Evolutionary conservation across 139 green algal species (phyloP), one percentile per base, ranked within the genome.

Genomic region (Chlamydomonas sp.): DNA sequence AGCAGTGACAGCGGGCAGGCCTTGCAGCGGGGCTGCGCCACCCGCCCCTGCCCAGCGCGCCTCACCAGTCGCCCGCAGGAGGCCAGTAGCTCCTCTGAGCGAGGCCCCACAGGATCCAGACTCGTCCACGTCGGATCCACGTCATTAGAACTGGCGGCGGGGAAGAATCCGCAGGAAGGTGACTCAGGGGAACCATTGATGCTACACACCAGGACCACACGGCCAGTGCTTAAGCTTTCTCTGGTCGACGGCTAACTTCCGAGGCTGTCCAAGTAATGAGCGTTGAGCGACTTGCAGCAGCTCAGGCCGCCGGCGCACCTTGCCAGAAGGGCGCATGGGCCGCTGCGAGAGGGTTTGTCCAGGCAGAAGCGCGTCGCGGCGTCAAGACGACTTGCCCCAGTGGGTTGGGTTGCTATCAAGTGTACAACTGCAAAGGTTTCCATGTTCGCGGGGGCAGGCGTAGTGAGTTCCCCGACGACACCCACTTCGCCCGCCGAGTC

Each of bases 61-160:
- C 79, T 76, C 31, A 86, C 82, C 82, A 86, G 71, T 15, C 82
- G 82, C 10, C n/a, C 71, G 2, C 72, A 59, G 2, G 82, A 71
- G 14, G 61, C 5, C n/a, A 86, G 71, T 14, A 86, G 82, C 20
- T 86, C 82, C 18, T 62, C 18, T 14, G 71, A 80, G 12, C 82
- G 71, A 4, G n/a, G 14, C 2, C 82, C 82, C n/a, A 64, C 20
- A 0, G 82, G 57, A 49, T 49, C 31, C 31, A 49, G 31, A 49
- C 31, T 49, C 31, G 31, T 49, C 31, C 31, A 49, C 31, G 31
- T 49, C 31, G 31, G 31, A 49, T 49, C 31, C 31, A 49, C 31
- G 31, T 49, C 31, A 49, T 49, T 49, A 0, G 31, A 49, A 49
- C 31, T 49, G 31, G 31, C 31, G 31, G 31, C 31, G 31, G 31